Evolutionary conservation across 345 rosid species (phyloP).

Genomic region (Boechera divaricarpa): DNA sequence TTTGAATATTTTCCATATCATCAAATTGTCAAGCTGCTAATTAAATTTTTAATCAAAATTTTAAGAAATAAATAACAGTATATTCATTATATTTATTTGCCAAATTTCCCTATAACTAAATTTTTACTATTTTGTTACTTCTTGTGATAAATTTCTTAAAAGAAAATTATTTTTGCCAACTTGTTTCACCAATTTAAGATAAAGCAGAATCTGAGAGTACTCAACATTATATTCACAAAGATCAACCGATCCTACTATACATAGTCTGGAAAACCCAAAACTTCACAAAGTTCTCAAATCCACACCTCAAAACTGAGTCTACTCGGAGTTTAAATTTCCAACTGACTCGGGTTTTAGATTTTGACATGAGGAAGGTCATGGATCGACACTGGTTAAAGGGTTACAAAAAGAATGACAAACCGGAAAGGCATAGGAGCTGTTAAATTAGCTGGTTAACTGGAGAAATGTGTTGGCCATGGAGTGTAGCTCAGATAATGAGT

Average conservation of each 20-base stretch:
- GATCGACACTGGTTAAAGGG: slow-evolving; percentile 7
- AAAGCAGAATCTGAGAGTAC: slow-evolving; percentile 1
- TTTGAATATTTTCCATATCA: not conserved
- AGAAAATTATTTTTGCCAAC: not conserved
- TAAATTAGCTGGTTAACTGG: slow-evolving; percentile 41
- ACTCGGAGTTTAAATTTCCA: not conserved
- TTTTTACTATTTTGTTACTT: not conserved
- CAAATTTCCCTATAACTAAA: not conserved
- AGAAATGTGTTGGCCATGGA: slow-evolving; percentile 53
- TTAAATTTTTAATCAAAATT: not conserved
- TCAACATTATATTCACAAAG: slow-evolving; percentile 23
- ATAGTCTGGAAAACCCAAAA: not conserved
- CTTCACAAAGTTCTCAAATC: not conserved
- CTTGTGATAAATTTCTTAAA: not conserved
- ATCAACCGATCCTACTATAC: slow-evolving; percentile 14
- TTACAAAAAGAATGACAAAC: not conserved
- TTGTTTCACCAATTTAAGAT: not conserved
- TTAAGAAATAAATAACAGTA: too few species aligned
- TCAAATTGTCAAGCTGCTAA: not conserved
- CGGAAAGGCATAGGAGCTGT: slow-evolving; percentile 16
- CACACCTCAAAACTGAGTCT: slow-evolving; percentile 5
- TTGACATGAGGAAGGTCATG: slow-evolving; percentile 18
- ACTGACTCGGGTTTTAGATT: not conserved
- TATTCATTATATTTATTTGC: too few species aligned
- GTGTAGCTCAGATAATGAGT: slow-evolving; percentile 55